A percentile compares a stretch with the other conserved stretches of the same genome.
Conservation (phyloP, 1,284 basidiomycete species). For the Athelia psychrophila region DNA sequence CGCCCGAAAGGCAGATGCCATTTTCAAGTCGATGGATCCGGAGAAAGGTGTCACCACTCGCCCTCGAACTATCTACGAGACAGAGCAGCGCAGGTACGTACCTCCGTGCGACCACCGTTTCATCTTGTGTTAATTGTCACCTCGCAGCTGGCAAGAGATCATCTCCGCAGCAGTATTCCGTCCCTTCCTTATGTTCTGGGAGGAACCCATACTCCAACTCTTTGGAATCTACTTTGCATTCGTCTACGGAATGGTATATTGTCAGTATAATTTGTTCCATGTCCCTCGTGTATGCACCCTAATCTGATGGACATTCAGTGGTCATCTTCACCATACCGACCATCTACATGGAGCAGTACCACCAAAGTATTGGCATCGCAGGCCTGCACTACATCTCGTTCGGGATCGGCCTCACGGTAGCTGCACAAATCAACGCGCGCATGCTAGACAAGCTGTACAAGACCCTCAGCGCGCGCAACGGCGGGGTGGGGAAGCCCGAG, state of each 20-base stretch:
- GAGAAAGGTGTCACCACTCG: slow-evolving; percentile 36
- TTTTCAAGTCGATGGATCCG: slow-evolving; percentile 41
- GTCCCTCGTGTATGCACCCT: not conserved
- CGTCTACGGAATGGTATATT: slow-evolving; percentile 27
- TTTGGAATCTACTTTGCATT: slow-evolving; percentile 49
- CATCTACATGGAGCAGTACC: slow-evolving; percentile 56
- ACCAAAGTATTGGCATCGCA: slow-evolving; percentile 49
- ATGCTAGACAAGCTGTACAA: slow-evolving; percentile 47
- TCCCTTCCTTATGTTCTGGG: slow-evolving; percentile 44
- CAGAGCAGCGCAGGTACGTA: slow-evolving; percentile 16
- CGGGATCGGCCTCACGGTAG: slow-evolving; percentile 39
- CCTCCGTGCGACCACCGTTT: no score
- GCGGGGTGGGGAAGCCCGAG: slow-evolving; percentile 47
- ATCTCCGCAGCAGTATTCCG: slow-evolving; percentile 36
- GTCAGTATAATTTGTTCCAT: not conserved
- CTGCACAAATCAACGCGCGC: slow-evolving; percentile 47
- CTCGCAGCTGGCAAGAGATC: slow-evolving; percentile 30
- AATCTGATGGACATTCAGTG: slow-evolving; percentile 29
- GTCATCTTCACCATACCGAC: slow-evolving; percentile 63
- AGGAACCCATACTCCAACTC: slow-evolving; percentile 47
- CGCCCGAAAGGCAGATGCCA: slow-evolving; percentile 49
- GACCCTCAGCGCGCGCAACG: slow-evolving; percentile 36
- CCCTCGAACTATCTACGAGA: slow-evolving; percentile 44
- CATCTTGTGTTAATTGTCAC: no score
- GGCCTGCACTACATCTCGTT: slow-evolving; percentile 52